Base-by-base conservation (phyloP, 805 yeast species). In the Schwanniomyces sp. region DNA sequence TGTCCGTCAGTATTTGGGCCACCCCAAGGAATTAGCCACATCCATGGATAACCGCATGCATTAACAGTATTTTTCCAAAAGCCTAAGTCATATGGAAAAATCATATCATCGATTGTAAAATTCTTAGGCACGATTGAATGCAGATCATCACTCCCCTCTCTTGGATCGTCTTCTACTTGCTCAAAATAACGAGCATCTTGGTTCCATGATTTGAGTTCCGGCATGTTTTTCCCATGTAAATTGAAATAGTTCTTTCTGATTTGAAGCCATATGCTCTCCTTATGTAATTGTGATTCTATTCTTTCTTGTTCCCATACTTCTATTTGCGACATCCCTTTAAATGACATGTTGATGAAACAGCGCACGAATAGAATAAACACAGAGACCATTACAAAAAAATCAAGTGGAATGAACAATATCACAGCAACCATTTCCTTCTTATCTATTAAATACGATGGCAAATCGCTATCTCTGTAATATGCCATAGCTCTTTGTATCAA, bases 281-380 rank as follows among this genome's bases (percentile, higher is more conserved):
- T 75, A 44, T 79, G 74, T 48, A 82, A 79, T 52, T 86, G 86
- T 3, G 82, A 70, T 44, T 82, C 90, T 1, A 89, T 73, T 54
- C 98, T 76, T 54, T 94, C 98, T 64, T 74, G 64, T 58, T 92
- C 98, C 99, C 99, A 92, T 2, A 78, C 72, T 67, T 92, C 99
- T 45, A 92, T 91, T 61, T 89, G 96, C 1, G 97, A 84, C 79
- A 80, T 85, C 24, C 97, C 96, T 26, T 73, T 66, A 43, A 79
- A 61, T 1, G 78, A 52, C 51, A 82, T 70, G 58, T 83, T 82
- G 34, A 72, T 62, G 1, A 85, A 14, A 45, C 91, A 85, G 55
- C 97, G 75, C 1, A 84, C 40, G 16, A 83, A 70, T 46, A 94
- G 70, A 4, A 87, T 54, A 0, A 75, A 59, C 2, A 94, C 78